Evolutionary conservation across 176 grass and related monocot genomes (phyloP), one percentile per base, ranked within the genome.

Genomic region (Tuctoria greenei): DNA sequence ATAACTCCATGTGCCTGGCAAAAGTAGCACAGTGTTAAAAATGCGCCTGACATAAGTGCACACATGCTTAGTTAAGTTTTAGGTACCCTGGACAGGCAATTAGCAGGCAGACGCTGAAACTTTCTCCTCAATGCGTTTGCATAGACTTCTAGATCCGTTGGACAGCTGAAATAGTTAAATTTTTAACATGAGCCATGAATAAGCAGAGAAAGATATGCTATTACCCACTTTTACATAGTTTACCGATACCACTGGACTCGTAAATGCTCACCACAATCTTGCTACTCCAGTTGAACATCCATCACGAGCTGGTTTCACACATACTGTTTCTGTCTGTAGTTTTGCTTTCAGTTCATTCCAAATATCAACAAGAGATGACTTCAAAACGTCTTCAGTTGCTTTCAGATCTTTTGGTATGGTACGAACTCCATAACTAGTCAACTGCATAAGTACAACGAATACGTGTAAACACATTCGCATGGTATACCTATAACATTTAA

Each of bases 231-330:
- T 82, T 34, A 26, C 41, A 69, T 73, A 50, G 14, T 38, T 49
- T 0, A 45, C 66, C 28, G 55, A 82, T 18, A 39, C n/a, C 42
- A 64, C 18, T 15, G 14, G 17, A 26, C 47, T 58, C 49, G 36
- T 63, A 73, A 79, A 78, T 71, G 47, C 72, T 82, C 84, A 93
- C 95, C 95, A 78, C 61, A 97, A 70, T 92, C 95, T 93, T 81
- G 91, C 95, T 61, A 97, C 91, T 72, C 95, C 95, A 89, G 95
- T 97, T 40, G 95, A 97, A 79, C 95, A 97, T 66, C 95, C 95
- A 24, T 97, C 95, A 81, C 88, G 66, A 86, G 88, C 81, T 76
- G 95, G 95, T 83, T 97, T 97, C 83, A 97, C 91, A 81, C 95
- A 97, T 26, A 93, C 74, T 4, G 95, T 89, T 49, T 90, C 67